Base-by-base conservation (phyloP, 2,329 filamentous ascomycete genomes). In the Cucurbitaria berberidis region DNA sequence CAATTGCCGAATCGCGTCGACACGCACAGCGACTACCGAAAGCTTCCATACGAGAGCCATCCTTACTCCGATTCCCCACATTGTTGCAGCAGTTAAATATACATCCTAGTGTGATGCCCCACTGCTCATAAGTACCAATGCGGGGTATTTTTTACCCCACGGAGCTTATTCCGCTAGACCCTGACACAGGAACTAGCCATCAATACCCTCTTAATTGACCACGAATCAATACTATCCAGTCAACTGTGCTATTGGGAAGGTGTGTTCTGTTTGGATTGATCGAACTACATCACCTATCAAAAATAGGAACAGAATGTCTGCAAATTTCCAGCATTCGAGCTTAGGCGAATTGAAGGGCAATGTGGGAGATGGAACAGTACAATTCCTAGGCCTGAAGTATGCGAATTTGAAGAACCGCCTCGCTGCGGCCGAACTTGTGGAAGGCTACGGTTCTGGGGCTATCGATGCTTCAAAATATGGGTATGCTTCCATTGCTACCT, bases 351-450 rank as follows among this genome's bases (percentile, higher is more conserved):
- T 73, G 13, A 59, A 62, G 21, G 69, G 67, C n/a, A 67, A 66
- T 19, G 19, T 29, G 5, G 49, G 56, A 27, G 57, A 69, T 40
- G 66, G 65, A 3, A 63, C 71, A 3, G 58, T 58, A 2, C 73
- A 76, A 44, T 77, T 74, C 35, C 62, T 74, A 2, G 75, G 75
- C 11, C 47, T 78, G 16, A 73, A 74, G 52, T 78, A 76, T 61
- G 76, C 73, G 3, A 73, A 70, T 0, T 45, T 78, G 22, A 56
- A 63, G 40, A 68, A 77, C 55, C 71, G 75, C 3, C 71, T 78
- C 36, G 72, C 76, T 11, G 51, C 65, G 5, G 61, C 75, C 19
- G 55, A 70, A 34, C 50, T 76, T 15, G 57, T 67, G 16, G 63
- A 67, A 10, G 69, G 62, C 29, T 64, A 69, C 48, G 55, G 49